phyloP scores from a whole-genome alignment of 129 eudicot genomes.

The sunflower (Helianthus annuus) region HanXRQr2.0-SUNRISE NC_035437.2:100647306-100647805 shows the following conservation, averaged over 20 bases:
- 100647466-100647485: constrained; percentile 77
- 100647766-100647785: constrained; percentile 62
- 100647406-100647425: constrained; percentile 92
- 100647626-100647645: constrained; percentile 99
- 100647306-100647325: constrained; percentile 79
- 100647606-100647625: constrained; percentile 88
- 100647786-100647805: constrained; percentile 90
- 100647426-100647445: constrained; percentile 95
- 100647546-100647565: constrained; percentile 89
- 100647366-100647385: constrained; percentile 79
- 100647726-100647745: constrained; percentile 55
- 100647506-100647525: constrained; percentile 95
- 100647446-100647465: constrained; percentile 98
- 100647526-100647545: constrained; percentile 93
- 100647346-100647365: constrained; percentile 82
- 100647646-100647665: constrained; percentile 73
- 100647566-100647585: constrained; percentile 72
- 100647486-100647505: constrained; percentile 81
- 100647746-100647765: constrained; percentile 18
- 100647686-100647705: constrained; percentile 64
- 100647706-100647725: constrained; percentile 65
- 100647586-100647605: constrained; percentile 97
- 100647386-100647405: constrained; percentile 97
- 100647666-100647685: constrained; percentile 78
- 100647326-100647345: constrained; percentile 72